phyloP scores from a whole-genome alignment of 768 basidiomycete genomes.

The Daedaleopsis nitida region DNA sequence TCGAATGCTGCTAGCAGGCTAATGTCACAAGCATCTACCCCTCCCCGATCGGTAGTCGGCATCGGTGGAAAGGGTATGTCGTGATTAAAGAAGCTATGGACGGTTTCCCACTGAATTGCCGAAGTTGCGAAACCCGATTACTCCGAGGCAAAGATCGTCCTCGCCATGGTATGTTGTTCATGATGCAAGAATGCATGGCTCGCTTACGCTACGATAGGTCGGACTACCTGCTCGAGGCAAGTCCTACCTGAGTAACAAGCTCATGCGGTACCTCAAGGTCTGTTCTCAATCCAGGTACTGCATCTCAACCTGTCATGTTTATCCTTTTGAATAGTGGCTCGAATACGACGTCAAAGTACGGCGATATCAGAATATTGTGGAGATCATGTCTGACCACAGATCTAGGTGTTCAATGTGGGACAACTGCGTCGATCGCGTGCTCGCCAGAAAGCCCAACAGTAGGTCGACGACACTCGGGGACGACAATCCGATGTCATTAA shows the following conservation, averaged over 20 bases:
- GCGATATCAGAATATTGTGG: neutral
- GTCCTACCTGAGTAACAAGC: conserved; percentile 97
- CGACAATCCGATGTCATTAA: too few species aligned
- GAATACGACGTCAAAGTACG: conserved; percentile 92
- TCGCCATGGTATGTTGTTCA: conserved; percentile 77
- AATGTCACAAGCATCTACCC: conserved; percentile 74
- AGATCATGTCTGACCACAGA: neutral
- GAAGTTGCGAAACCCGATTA: conserved; percentile 96
- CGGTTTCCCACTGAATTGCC: conserved; percentile 6
- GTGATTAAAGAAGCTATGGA: neutral
- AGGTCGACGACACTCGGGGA: conserved; percentile 23
- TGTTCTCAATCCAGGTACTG: conserved; percentile 1
- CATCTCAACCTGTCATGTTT: neutral
- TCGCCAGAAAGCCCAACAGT: conserved; percentile 76
- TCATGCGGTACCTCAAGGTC: conserved; percentile 94
- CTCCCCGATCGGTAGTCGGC: conserved; percentile 82
- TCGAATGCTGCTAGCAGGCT: conserved; percentile 69
- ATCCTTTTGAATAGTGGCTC: conserved; percentile 69
- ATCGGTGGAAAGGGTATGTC: conserved; percentile 83
- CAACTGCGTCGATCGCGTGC: conserved; percentile 90
- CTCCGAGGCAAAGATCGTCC: conserved; percentile 96
- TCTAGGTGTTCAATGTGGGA: conserved; percentile 96
- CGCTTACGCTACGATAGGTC: conserved; percentile 52
- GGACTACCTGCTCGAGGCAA: conserved; percentile 98
- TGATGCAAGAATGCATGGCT: neutral